These are phyloP conservation scores for Alternaria sp. DNA, from an alignment of 2,329 filamentous ascomycete genomes.

Conservation along the genomic window DNA sequence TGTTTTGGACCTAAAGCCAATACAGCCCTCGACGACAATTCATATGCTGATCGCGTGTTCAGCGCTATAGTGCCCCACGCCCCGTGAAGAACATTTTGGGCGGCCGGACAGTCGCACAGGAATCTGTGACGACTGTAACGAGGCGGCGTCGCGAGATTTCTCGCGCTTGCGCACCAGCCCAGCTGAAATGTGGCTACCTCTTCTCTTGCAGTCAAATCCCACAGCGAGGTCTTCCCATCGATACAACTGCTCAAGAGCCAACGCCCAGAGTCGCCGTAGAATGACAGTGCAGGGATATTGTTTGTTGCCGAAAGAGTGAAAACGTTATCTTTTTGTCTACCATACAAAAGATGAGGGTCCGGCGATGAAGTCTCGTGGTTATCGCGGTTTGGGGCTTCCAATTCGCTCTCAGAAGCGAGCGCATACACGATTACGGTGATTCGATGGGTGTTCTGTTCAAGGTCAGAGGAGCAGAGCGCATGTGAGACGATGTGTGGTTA, in stretches of 20 bases:
- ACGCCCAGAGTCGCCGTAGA: constrained; percentile 65
- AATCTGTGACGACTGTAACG: background rate
- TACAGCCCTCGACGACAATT: constrained; percentile 16
- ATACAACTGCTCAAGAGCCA: constrained; percentile 69
- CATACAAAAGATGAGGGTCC: constrained; percentile 30
- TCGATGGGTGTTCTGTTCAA: constrained; percentile 64
- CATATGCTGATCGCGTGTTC: constrained; percentile 38
- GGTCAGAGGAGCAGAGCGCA: background rate
- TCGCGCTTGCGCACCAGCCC: constrained; percentile 37
- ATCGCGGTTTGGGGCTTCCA: constrained; percentile 7
- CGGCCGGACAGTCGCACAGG: constrained; percentile 24
- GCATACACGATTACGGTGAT: constrained; percentile 69
- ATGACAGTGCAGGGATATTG: constrained; percentile 67
- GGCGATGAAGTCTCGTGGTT: background rate
- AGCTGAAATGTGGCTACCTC: constrained; percentile 32
- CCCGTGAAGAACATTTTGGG: constrained; percentile 26
- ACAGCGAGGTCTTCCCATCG: constrained; percentile 58
- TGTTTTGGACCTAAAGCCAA: background rate
- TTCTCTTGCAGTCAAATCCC: constrained; percentile 52
- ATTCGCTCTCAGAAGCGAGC: constrained; percentile 43
- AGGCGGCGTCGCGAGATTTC: constrained; percentile 20
- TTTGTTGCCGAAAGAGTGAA: constrained; percentile 32
- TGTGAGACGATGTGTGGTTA: background rate
- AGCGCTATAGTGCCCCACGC: constrained; percentile 44
- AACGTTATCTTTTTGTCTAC: constrained; percentile 38